Conservation (phyloP, 352 stramenopile species). For the Chrysophaeum taylorii region DNA sequence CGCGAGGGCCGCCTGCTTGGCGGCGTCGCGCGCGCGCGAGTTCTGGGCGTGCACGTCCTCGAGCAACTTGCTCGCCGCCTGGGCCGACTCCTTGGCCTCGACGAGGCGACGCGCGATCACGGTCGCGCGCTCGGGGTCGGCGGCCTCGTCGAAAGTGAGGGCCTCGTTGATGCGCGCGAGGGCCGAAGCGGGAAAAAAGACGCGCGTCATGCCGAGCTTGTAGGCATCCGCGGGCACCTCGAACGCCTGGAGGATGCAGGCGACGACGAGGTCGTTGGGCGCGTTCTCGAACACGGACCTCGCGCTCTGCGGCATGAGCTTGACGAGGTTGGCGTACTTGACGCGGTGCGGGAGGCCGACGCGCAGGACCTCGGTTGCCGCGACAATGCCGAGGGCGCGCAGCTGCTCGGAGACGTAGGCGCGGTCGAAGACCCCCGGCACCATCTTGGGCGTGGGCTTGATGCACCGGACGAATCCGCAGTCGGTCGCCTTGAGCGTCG, state of each 20-base stretch:
- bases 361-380: not conserved
- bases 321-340: not conserved
- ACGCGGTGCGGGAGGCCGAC: not conserved
- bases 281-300: not conserved
- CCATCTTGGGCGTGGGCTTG: slow-evolving; percentile 6
- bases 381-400: not conserved
- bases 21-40: too few species aligned
- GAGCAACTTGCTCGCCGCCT: too few species aligned
- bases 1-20: not conserved
- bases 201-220: slow-evolving; percentile 32
- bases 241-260: not conserved
- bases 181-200: slow-evolving; percentile 66
- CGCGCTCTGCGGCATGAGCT: not conserved
- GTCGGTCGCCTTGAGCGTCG: slow-evolving; percentile 32
- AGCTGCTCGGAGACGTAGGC: not conserved
- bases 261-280: slow-evolving; percentile 9
- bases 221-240: not conserved
- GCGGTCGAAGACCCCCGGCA: not conserved
- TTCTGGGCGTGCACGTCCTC: too few species aligned
- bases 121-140: not conserved
- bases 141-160: not conserved
- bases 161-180: not conserved
- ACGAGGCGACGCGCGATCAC: not conserved
- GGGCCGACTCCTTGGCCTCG: not conserved
- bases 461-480: slow-evolving; percentile 5